Evolutionary conservation across 2,329 filamentous ascomycete species (phyloP).

Genomic region (Dothideomycetidae sp.): DNA sequence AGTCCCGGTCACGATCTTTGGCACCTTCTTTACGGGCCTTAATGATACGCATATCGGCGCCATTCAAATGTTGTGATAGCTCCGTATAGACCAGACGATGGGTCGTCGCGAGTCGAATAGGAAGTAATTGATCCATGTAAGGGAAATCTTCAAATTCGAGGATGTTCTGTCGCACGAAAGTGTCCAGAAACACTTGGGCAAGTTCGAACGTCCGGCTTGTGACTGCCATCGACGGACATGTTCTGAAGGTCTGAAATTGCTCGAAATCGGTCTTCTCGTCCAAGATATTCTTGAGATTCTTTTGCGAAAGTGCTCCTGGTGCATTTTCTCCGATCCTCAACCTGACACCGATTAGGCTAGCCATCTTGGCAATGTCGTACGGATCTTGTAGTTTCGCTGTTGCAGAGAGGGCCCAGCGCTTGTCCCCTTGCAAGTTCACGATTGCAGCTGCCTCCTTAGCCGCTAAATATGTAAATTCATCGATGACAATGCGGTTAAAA

Average conservation of each 20-base stretch:
- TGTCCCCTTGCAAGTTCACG: constrained; percentile 33
- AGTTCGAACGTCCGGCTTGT: constrained; percentile 36
- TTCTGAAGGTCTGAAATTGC: constrained; percentile 39
- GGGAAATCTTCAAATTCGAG: constrained; percentile 29
- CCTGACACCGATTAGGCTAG: constrained; percentile 39
- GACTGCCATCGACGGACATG: constrained; percentile 37
- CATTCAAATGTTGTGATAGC: constrained; percentile 38
- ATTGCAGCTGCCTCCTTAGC: constrained; percentile 30
- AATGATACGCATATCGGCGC: constrained; percentile 35
- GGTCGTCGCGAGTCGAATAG: constrained; percentile 30
- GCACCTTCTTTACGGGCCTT: constrained; percentile 24
- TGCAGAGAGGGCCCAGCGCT: constrained; percentile 49
- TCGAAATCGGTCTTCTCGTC: constrained; percentile 38
- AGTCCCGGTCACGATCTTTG: constrained; percentile 22
- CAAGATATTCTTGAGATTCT: constrained; percentile 29
- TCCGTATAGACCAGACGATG: constrained; percentile 43
- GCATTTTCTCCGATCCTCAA: constrained; percentile 41
- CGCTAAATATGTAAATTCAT: constrained; percentile 48
- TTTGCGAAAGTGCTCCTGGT: constrained; percentile 29
- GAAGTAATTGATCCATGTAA: constrained; percentile 29
- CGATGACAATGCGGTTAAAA: constrained; percentile 47
- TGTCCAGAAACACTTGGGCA: constrained; percentile 42
- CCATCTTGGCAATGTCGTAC: constrained; percentile 45
- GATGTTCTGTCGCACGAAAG: constrained; percentile 34
- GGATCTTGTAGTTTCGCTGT: constrained; percentile 46